Evolutionary conservation across 2,329 filamentous ascomycete genomes (phyloP), one percentile per base, ranked within the genome.

Genomic region (Beauveria pseudobassiana): DNA sequence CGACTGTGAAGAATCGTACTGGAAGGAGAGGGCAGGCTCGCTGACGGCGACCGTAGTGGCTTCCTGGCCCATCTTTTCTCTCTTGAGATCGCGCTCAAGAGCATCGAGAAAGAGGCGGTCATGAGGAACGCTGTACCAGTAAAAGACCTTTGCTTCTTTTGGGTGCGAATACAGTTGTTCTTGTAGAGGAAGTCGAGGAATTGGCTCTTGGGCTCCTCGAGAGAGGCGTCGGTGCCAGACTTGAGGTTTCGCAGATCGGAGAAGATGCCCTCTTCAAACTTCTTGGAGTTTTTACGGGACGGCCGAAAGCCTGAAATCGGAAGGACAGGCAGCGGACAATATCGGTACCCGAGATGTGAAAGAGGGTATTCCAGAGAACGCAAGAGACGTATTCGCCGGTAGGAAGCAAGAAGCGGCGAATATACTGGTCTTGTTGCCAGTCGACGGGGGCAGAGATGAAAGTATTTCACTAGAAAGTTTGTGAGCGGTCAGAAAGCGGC

Each of bases 121-220:
- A 75, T 99, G 95, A 1, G 95, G 95, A 53, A 99, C 95, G 79
- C 93, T 97, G 79, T 98, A 99, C 95, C 95, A 99, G 80, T 98
- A 99, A 73, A 99, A 99, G 67, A 99, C 95, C 82, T 99, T 74
- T 99, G 95, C 84, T 99, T 99, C 87, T 99, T 99, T 77, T 99
- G 95, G 43, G 95, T 99, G 69, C 95, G 88, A 69, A 99, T 99
- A 83, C 95, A 99, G 82, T 99, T 99, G 85, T 99, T 99, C 84
- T 99, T 99, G 86, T 99, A 99, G 50, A 99, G 83, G 75, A 98
- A 99, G 77, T 99, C 95, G 64, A 99, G 85, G 78, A 99, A 99
- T 1, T 90, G 88, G 78, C 93, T 98, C 83, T 99, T 99, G 61
- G 95, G 95, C 80, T 99, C 95, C 78, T 99, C 95, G 64, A 99